Evolutionary conservation across 495 filamentous ascomycete species (phyloP).

Genomic region (Xylaria telfairii): DNA sequence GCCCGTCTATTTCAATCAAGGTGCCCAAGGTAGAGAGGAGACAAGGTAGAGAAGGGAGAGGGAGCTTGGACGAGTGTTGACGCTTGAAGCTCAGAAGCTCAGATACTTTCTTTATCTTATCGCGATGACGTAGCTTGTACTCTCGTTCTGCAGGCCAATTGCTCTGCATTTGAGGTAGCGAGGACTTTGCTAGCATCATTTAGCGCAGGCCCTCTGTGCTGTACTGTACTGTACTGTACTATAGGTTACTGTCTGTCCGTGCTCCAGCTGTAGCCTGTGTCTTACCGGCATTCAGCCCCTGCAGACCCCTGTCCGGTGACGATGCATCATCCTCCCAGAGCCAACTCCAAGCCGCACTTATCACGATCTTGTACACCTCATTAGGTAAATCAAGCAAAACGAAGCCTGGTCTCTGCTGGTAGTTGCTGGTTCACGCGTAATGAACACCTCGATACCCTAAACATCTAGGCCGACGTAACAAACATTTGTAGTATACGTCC

Average conservation of each 20-base stretch:
- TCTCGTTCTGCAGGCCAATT: conserved; percentile 11
- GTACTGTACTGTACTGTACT: too few relatives aligned
- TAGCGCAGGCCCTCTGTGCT: background rate
- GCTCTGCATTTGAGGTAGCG: background rate
- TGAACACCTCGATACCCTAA: background rate
- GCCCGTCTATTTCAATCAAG: background rate
- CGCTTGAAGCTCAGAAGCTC: background rate
- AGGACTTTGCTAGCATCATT: conserved; percentile 4
- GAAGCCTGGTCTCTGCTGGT: background rate
- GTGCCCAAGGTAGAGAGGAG: background rate
- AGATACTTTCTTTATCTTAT: conserved; percentile 36
- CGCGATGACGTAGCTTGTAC: conserved; percentile 26
- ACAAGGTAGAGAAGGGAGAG: too few relatives aligned
- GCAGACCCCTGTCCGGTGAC: conserved; percentile 30
- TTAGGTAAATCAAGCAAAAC: conserved; percentile 3
- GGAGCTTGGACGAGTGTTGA: background rate
- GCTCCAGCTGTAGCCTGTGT: background rate
- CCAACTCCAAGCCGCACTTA: conserved; percentile 18
- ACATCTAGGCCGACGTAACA: background rate
- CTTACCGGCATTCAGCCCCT: background rate
- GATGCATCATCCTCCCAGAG: conserved; percentile 29
- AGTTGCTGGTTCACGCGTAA: background rate
- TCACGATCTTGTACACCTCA: conserved; percentile 9
- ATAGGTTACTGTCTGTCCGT: conserved; percentile 21
- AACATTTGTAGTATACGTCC: background rate